Conservation (phyloP, 2,329 filamentous ascomycete genomes). For the Penicillium paneum region DNA sequence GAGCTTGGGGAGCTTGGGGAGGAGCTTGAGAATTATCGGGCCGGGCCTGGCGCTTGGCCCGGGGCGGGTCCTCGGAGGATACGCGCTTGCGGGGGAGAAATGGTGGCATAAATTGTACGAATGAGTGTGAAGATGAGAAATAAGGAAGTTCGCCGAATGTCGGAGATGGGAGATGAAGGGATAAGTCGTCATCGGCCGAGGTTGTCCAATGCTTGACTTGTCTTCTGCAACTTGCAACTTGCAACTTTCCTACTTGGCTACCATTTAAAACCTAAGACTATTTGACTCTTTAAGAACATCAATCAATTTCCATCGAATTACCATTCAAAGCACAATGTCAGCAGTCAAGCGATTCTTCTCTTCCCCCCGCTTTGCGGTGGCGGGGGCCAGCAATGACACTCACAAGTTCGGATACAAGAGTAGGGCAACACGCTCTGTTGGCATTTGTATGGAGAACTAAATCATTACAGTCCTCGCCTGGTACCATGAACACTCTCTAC, state of each 20-base stretch:
- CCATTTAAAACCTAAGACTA: background rate
- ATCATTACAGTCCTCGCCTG: slow-evolving; percentile 71
- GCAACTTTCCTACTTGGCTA: background rate
- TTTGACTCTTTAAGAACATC: background rate
- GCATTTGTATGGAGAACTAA: slow-evolving; percentile 5
- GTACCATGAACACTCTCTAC: slow-evolving; percentile 75
- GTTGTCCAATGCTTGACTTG: slow-evolving; percentile 1
- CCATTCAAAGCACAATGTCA: slow-evolving; percentile 22
- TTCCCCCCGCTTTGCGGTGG: slow-evolving; percentile 77
- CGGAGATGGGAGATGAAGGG: slow-evolving; percentile 12
- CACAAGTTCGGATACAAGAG: slow-evolving; percentile 87
- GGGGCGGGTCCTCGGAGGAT: slow-evolving; percentile 35
- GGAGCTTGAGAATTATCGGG: slow-evolving; percentile 22
- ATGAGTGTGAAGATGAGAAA: background rate
- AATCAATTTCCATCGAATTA: background rate
- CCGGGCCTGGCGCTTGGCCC: slow-evolving; percentile 33
- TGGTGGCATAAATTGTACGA: slow-evolving; percentile 41
- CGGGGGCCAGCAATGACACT: slow-evolving; percentile 81
- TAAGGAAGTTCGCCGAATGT: slow-evolving; percentile 1
- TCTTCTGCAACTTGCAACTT: background rate
- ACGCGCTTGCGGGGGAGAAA: slow-evolving; percentile 46
- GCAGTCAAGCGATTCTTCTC: slow-evolving; percentile 77
- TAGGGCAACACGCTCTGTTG: slow-evolving; percentile 38
- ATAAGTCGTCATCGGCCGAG: slow-evolving; percentile 14
- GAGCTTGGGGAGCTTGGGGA: slow-evolving; percentile 11